phyloP scores from a whole-genome alignment of 2,329 filamentous ascomycete genomes.

The Metarhizium rileyi region DNA sequence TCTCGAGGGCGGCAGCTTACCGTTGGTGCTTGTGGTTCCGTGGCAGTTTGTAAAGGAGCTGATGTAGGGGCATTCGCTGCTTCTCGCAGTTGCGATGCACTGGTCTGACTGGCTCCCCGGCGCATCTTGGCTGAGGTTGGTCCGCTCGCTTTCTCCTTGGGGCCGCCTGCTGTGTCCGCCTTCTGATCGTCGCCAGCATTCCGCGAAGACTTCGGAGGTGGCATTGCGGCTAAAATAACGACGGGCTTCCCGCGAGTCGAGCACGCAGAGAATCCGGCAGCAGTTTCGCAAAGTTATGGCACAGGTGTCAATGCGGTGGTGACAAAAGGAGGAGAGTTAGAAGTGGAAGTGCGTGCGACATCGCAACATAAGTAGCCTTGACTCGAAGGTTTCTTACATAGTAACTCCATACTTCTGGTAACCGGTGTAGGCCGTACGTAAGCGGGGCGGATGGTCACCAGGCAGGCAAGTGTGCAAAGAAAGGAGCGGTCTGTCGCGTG shows the following conservation, averaged over 20 bases:
- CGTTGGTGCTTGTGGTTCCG: constrained; percentile 22
- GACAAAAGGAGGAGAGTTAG: background rate
- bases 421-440: background rate
- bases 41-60: constrained; percentile 18
- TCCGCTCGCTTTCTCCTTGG: constrained; percentile 34
- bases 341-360: background rate
- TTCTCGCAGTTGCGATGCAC: constrained; percentile 28
- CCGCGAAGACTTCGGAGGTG: constrained; percentile 36
- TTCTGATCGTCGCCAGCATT: constrained; percentile 36
- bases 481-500: background rate
- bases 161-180: constrained; percentile 24
- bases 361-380: no score
- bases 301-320: background rate
- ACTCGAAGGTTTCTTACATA: no score
- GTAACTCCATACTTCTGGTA: background rate
- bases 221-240: constrained; percentile 21
- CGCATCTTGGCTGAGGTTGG: constrained; percentile 44
- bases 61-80: constrained; percentile 24
- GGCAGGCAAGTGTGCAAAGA: background rate
- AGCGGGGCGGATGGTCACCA: background rate
- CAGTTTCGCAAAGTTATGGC: background rate
- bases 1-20: constrained; percentile 15
- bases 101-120: constrained; percentile 42
- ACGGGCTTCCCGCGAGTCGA: background rate
- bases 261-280: background rate